Base-by-base conservation (phyloP, 176 grass and related monocot species). In the Carex parvula region DNA sequence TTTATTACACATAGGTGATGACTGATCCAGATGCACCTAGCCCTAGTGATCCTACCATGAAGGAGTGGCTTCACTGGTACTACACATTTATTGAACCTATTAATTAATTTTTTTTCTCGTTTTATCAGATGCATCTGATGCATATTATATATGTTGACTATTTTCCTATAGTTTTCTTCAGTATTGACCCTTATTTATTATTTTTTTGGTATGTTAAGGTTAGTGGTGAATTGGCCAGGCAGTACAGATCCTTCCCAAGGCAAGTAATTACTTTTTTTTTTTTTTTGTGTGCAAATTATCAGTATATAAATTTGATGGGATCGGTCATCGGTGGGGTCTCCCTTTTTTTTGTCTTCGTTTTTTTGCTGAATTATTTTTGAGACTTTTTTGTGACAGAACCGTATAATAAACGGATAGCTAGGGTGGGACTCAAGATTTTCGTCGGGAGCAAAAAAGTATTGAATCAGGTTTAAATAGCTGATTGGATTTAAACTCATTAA, bases 151-250 rank as follows among this genome's bases (percentile, higher is more conserved):
- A 9, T 75, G 13, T 54, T 9, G 30, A 35, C 1, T 60, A 42
- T 1, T 56, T 54, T 79, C 71, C 3, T 13, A 52, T 9, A 69
- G 1, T 77, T 41, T 81, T 35, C 32, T 35, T 85, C 46, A 14
- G 11, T 20, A 39, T 60, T 62, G 21, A 57, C 35, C 8, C 42
- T 30, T 54, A 5, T 39, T 39, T 73, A 3, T 54, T 55, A 57
- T 64, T 3, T 48, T 16, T 32, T 32, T 16, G 56, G 6, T 79
- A 80, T 69, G 24, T 61, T 3, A 39, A 92, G 94, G 94, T 59
- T 94, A 84, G 92, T 97, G 90, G 84, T 92, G 20, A 97, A 97
- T 87, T 88, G 94, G 71, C 90, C 88, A 20, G 92, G 94, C 88
- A 89, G 92, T 76, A 78, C 87, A 21, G 94, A 97, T 81, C 84